Evolutionary conservation across 73 alveolate species (phyloP), one percentile per base, ranked within the genome.

Genomic region (Paramecium tetraurelia): DNA sequence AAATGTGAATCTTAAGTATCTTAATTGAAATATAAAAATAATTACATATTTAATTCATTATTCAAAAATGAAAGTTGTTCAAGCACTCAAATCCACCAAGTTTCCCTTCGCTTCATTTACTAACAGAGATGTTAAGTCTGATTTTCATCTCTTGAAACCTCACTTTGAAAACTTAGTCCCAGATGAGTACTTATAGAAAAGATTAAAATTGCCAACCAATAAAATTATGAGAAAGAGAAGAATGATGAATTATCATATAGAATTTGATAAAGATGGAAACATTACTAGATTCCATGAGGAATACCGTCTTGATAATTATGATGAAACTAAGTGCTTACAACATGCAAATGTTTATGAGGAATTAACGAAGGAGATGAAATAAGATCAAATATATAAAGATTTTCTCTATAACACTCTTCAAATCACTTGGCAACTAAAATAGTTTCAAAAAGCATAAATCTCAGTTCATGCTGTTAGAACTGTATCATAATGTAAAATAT

Each of bases 191-290:
- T 40, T 72, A 33, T 18, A 72, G 10, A 72, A 72, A 36, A 5
- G 63, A 40, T 36, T 72, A 3, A 72, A 72, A 72, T 35, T 72
- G n/a, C 31, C 53, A 11, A 5, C 36, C 4, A 40, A 72, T 31
- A 72, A 72, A 40, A 35, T 35, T 1, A 72, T 33, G 86, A 72
- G 86, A 72, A 33, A 40, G 31, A 72, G 86, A 72, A 31, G 86
- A 72, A 72, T 72, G 86, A 72, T 72, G 57, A 40, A 72, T 72
- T 72, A 72, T 72, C 57, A 36, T 72, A 72, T 72, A 11, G 86
- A 72, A 36, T 72, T 72, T 72, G 68, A 72, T 72, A 72, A 72
- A 40, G 68, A 72, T 36, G 86, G 86, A 33, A 72, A 33, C 18
- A 33, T 72, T 38, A 72, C 68, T 7, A 31, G 59, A 12, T 72